Evolutionary conservation across 805 yeast species (phyloP).

Genomic region (Candida sithepensis): DNA sequence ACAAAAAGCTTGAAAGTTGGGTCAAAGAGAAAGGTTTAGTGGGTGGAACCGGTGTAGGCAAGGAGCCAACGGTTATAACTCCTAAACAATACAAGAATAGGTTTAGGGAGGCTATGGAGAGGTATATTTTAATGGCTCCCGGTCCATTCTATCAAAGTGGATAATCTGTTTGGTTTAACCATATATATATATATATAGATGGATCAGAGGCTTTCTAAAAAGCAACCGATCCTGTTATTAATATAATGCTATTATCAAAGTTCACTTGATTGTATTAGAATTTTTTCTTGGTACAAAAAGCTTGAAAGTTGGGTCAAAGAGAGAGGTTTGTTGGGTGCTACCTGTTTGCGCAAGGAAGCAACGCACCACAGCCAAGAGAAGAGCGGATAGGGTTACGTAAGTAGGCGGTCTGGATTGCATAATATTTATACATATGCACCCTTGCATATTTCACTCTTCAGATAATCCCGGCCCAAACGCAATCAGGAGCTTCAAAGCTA

Average conservation of each 20-base stretch:
- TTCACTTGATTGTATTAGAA: slow-evolving; percentile 88
- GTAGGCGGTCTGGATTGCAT: too few species aligned
- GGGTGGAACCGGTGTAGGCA: slow-evolving; percentile 72
- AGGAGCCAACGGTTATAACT: slow-evolving; percentile 95
- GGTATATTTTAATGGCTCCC: slow-evolving; percentile 93
- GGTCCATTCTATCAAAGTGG: slow-evolving; percentile 37
- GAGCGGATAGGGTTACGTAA: too few species aligned
- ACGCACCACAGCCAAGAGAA: too few species aligned
- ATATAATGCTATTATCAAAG: too few species aligned
- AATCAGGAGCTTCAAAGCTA: too few species aligned
- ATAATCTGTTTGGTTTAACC: background rate
- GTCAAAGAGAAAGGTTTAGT: slow-evolving; percentile 93
- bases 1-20: slow-evolving; percentile 96
- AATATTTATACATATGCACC: too few species aligned
- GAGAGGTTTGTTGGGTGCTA: slow-evolving; percentile 74
- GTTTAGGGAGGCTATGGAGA: slow-evolving; percentile 96
- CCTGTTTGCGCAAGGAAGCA: slow-evolving; percentile 86
- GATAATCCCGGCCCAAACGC: too few species aligned
- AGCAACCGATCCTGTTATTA: slow-evolving; percentile 86
- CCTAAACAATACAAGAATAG: slow-evolving; percentile 94
- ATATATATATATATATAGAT: background rate
- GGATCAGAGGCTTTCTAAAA: too few species aligned
- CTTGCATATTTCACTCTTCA: too few species aligned
- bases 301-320: slow-evolving; percentile 99
- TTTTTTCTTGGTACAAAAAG: slow-evolving; percentile 98